Evolutionary conservation across 331 rosid species (phyloP).

Genomic region (Malus hybrid): DNA sequence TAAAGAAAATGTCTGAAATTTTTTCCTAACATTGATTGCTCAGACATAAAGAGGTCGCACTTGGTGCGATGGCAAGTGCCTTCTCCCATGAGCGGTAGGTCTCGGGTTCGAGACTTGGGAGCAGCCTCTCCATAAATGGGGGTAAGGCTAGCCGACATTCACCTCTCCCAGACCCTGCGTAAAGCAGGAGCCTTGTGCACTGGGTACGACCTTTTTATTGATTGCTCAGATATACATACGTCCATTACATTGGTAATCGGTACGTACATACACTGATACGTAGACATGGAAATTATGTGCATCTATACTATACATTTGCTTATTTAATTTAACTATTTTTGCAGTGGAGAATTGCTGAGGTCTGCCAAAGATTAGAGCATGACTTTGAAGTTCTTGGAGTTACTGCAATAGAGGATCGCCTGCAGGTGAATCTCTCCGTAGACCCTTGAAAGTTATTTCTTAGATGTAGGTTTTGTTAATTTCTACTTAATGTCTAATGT

Average conservation of each 20-base stretch:
- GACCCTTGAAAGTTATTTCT: conserved; percentile 5
- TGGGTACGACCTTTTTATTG: too few relatives aligned
- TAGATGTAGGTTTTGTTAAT: conserved; percentile 1
- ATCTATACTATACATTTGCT: not conserved
- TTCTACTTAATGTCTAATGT: not conserved
- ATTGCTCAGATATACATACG: not conserved
- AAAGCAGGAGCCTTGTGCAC: too few relatives aligned
- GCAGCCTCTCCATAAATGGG: too few relatives aligned
- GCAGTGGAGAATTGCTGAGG: conserved; percentile 99
- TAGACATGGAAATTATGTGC: not conserved
- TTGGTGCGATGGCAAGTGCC: too few relatives aligned
- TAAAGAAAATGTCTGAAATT: conserved; percentile 26
- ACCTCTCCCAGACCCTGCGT: too few relatives aligned
- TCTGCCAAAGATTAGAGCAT: conserved; percentile 85
- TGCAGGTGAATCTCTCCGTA: conserved; percentile 60
- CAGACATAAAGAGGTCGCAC: not conserved
- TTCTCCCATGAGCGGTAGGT: too few relatives aligned
- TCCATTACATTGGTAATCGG: not conserved
- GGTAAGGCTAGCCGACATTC: too few relatives aligned
- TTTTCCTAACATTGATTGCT: not conserved
- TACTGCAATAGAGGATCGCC: conserved; percentile 97
- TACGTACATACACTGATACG: not conserved
- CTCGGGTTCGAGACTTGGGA: too few relatives aligned
- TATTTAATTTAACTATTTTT: conserved; percentile 19
- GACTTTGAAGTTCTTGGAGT: conserved; percentile 92